Conservation (phyloP, 768 basidiomycete genomes). For the Suillus spraguei region DNA sequence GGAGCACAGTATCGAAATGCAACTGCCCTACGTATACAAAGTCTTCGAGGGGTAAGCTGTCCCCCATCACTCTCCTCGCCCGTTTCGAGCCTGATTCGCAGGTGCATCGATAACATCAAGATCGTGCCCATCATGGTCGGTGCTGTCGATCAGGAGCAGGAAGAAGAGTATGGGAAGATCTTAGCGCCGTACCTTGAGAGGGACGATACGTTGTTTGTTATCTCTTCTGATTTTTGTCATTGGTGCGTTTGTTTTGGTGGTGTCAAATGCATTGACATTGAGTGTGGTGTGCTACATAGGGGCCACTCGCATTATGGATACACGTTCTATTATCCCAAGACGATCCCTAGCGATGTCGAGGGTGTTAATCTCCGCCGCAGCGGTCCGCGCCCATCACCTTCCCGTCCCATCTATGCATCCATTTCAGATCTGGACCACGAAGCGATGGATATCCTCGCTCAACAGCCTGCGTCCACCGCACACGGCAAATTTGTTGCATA, state of each 20-base stretch:
- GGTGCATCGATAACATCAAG: constrained; percentile 64
- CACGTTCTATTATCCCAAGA: constrained; percentile 81
- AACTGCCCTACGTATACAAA: constrained; percentile 88
- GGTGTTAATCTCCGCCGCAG: constrained; percentile 54
- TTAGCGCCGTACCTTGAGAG: constrained; percentile 81
- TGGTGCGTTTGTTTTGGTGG: constrained; percentile 56
- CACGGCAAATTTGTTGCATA: constrained; percentile 70
- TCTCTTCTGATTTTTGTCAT: constrained; percentile 98
- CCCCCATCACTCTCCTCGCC: neutral
- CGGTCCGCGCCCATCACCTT: constrained; percentile 38
- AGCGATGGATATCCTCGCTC: constrained; percentile 73
- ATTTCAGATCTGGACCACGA: constrained; percentile 86
- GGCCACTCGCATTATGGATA: constrained; percentile 78
- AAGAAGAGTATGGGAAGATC: constrained; percentile 65
- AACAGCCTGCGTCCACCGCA: constrained; percentile 56
- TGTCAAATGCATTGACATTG: neutral
- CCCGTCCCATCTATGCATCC: constrained; percentile 77
- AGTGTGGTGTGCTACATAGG: constrained; percentile 43
- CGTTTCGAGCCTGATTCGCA: constrained; percentile 3
- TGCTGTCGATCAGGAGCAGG: constrained; percentile 58
- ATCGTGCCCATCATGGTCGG: constrained; percentile 94
- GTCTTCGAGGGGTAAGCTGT: constrained; percentile 71
- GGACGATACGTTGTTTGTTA: constrained; percentile 82
- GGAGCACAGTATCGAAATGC: constrained; percentile 98
- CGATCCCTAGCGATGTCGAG: constrained; percentile 46